phyloP scores from a whole-genome alignment of 257 asterid species.

The Echites panduratus region DNA sequence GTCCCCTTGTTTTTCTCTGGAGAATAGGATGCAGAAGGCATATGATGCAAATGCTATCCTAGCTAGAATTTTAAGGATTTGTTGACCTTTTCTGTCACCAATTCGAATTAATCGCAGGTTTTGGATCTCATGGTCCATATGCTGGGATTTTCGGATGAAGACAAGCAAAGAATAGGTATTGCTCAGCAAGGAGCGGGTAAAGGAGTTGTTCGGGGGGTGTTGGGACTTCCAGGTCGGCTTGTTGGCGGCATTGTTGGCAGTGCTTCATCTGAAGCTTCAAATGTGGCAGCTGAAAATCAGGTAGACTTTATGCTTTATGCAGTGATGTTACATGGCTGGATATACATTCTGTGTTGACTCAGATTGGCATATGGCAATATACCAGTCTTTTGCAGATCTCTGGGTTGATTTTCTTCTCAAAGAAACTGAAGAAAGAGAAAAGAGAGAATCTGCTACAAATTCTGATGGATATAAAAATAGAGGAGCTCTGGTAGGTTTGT shows the following conservation, averaged over 20 bases:
- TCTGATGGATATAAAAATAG: constrained; percentile 33
- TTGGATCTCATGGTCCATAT: constrained; percentile 93
- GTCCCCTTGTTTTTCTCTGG: not conserved
- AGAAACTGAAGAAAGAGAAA: constrained; percentile 76
- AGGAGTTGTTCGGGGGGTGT: constrained; percentile 94
- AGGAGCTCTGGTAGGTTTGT: constrained; percentile 17
- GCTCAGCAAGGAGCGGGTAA: constrained; percentile 89
- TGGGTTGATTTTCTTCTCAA: constrained; percentile 99
- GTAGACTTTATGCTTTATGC: constrained; percentile 25
- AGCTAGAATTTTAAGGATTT: not conserved
- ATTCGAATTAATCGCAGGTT: constrained; percentile 41
- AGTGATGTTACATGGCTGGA: not conserved
- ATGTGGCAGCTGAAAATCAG: constrained; percentile 69
- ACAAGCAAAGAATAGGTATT: constrained; percentile 80
- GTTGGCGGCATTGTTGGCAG: constrained; percentile 90
- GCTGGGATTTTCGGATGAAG: constrained; percentile 98
- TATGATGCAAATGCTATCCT: not conserved
- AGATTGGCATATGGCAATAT: not conserved
- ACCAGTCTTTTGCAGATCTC: constrained; percentile 86
- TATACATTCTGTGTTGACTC: not conserved
- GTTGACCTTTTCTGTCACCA: not conserved
- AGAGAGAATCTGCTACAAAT: constrained; percentile 37
- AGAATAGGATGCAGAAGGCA: not conserved
- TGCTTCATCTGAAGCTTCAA: constrained; percentile 45
- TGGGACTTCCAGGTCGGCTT: constrained; percentile 89